A percentile compares a stretch with the other conserved stretches of the same genome.
Conservation (phyloP, 192 early-diverging fungal genomes). For the Entomortierella lignicola region DNA sequence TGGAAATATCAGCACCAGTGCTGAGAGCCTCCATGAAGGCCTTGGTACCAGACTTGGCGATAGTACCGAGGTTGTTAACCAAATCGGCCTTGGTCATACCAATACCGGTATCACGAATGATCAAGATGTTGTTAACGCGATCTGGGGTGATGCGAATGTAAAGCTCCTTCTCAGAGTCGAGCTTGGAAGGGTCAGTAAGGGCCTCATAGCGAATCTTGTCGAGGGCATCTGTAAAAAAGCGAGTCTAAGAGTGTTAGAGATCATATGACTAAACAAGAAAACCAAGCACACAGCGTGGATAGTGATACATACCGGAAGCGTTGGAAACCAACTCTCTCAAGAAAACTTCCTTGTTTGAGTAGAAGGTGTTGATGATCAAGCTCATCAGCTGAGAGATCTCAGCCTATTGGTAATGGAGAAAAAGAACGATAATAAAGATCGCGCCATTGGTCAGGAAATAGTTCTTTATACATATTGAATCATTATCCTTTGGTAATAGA, state of each 20-base stretch:
- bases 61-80: conserved; percentile 99
- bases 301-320: conserved; percentile 56
- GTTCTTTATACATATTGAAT: no score
- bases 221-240: conserved; percentile 74
- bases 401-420: conserved; percentile 69
- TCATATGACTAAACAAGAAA: no score
- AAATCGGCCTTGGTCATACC: conserved; percentile 97
- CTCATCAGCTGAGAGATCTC: conserved; percentile 99
- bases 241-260: not conserved
- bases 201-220: conserved; percentile 99
- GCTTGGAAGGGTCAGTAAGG: conserved; percentile 91
- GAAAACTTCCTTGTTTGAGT: conserved; percentile 98
- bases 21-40: conserved; percentile 98
- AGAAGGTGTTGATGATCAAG: conserved; percentile 99
- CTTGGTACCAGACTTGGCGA: conserved; percentile 99
- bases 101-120: conserved; percentile 91
- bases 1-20: conserved; percentile 96
- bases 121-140: conserved; percentile 85
- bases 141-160: conserved; percentile 95
- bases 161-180: conserved; percentile 93
- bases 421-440: no score
- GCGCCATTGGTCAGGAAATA: no score
- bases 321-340: conserved; percentile 98
- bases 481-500: no score
- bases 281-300: no score